phyloP scores from a whole-genome alignment of 2,329 filamentous ascomycete genomes.

The Colletotrichum acutatum region DNA sequence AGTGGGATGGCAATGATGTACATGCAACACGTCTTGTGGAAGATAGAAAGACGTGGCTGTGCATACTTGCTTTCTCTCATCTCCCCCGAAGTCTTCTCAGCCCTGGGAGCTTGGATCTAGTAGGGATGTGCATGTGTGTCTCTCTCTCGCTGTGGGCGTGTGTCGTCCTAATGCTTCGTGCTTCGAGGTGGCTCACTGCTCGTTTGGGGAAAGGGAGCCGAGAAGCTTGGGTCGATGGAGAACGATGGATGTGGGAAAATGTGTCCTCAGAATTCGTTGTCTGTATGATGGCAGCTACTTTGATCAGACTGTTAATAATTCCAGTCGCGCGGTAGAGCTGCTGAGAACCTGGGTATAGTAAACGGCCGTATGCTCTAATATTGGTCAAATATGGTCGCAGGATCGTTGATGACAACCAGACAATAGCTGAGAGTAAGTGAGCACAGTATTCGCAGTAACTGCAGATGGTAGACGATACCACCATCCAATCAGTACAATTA shows the following conservation, averaged over 20 bases:
- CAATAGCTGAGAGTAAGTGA: not conserved
- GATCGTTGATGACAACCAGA: not conserved
- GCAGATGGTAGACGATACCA: not conserved
- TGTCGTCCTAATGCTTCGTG: not conserved
- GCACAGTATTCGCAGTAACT: not conserved
- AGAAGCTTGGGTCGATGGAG: not conserved
- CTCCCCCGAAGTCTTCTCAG: not conserved
- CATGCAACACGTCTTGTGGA: not conserved
- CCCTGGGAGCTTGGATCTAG: not conserved
- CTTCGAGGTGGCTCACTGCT: not conserved
- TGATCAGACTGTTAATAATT: not conserved
- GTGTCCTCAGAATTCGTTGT: not conserved
- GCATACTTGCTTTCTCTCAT: conserved; percentile 4
- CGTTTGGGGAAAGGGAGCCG: not conserved
- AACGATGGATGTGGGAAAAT: not conserved
- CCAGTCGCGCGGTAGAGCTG: not conserved
- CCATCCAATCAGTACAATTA: too few species aligned
- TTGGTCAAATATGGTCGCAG: not conserved
- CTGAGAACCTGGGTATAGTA: not conserved
- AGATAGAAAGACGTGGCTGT: conserved; percentile 8
- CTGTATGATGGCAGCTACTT: not conserved
- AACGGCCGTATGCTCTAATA: not conserved
- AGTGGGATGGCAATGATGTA: not conserved
- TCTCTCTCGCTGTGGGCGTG: not conserved
- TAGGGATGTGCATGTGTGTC: not conserved